phyloP scores from a whole-genome alignment of 352 stramenopile genomes.

The Lagenidium sp. region DNA sequence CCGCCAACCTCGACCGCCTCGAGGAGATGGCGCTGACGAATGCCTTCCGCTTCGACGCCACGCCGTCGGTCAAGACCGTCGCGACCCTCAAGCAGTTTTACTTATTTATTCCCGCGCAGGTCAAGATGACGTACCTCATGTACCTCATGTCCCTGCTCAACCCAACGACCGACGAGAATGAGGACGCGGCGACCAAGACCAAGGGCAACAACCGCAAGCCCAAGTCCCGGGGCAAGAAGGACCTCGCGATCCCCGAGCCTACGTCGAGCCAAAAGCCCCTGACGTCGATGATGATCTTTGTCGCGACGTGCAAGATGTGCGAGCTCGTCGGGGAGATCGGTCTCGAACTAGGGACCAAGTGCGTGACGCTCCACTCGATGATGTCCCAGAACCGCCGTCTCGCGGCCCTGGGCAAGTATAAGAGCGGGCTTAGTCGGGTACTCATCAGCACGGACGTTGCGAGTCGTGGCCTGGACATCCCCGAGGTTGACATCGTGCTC shows the following conservation, averaged over 20 bases:
- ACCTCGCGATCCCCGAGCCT: constrained; percentile 8
- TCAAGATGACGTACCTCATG: constrained; percentile 96
- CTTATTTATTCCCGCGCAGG: constrained; percentile 95
- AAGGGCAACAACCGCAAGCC: constrained; percentile 20
- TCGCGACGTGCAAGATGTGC: constrained; percentile 93
- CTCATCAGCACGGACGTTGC: constrained; percentile 97
- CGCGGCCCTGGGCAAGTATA: constrained; percentile 96
- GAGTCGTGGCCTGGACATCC: constrained; percentile 95
- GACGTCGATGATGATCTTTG: constrained; percentile 95
- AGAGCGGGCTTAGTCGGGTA: constrained; percentile 88
- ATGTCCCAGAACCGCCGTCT: constrained; percentile 92
- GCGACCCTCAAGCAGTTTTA: constrained; percentile 94
- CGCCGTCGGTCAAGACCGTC: constrained; percentile 83
- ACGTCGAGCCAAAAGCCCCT: constrained; percentile 18
- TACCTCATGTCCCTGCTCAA: constrained; percentile 71
- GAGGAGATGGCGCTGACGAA: constrained; percentile 63
- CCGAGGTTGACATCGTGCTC: constrained; percentile 94
- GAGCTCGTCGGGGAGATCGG: constrained; percentile 94
- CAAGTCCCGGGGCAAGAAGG: not conserved
- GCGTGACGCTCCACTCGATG: constrained; percentile 94
- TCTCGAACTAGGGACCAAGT: constrained; percentile 87
- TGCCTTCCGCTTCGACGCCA: constrained; percentile 67
- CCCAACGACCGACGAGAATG: constrained; percentile 39
- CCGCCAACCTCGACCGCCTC: constrained; percentile 82
- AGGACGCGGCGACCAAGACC: constrained; percentile 18